Conservation (phyloP, 768 basidiomycete genomes). For the Rhizopogon salebrosus region DNA sequence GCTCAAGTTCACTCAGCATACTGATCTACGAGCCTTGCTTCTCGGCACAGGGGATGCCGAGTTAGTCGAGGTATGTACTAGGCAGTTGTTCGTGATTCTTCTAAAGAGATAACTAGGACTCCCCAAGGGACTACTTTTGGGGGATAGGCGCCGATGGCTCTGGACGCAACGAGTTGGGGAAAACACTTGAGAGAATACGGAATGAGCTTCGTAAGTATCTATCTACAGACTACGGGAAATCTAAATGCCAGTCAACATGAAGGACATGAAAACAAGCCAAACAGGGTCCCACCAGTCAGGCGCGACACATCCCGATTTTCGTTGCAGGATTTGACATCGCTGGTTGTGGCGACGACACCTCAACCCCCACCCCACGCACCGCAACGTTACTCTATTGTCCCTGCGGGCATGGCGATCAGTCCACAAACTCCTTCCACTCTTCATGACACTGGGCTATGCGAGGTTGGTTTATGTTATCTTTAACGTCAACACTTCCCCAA, state of each 20-base stretch:
- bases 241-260: background rate
- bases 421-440: background rate
- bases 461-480: slow-evolving; percentile 15
- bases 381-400: slow-evolving; percentile 6
- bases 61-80: slow-evolving; percentile 55
- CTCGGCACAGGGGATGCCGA: slow-evolving; percentile 62
- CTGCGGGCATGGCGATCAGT: background rate
- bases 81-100: slow-evolving; percentile 4
- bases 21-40: slow-evolving; percentile 51
- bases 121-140: slow-evolving; percentile 77
- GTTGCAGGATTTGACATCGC: slow-evolving; percentile 25
- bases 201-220: slow-evolving; percentile 38
- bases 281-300: slow-evolving; percentile 21
- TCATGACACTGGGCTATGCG: slow-evolving; percentile 19
- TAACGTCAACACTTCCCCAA: background rate
- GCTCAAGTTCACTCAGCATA: slow-evolving; percentile 70
- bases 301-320: slow-evolving; percentile 25
- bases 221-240: background rate
- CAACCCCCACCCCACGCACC: background rate
- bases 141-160: slow-evolving; percentile 61
- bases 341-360: slow-evolving; percentile 8
- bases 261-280: slow-evolving; percentile 19
- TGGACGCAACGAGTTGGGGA: slow-evolving; percentile 73
- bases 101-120: slow-evolving; percentile 40
- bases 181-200: slow-evolving; percentile 60